A percentile compares a stretch with the other conserved stretches of the same genome.
phyloP scores from a whole-genome alignment of 306 rosid genomes.

The Heteromeles arbutifolia region DNA sequence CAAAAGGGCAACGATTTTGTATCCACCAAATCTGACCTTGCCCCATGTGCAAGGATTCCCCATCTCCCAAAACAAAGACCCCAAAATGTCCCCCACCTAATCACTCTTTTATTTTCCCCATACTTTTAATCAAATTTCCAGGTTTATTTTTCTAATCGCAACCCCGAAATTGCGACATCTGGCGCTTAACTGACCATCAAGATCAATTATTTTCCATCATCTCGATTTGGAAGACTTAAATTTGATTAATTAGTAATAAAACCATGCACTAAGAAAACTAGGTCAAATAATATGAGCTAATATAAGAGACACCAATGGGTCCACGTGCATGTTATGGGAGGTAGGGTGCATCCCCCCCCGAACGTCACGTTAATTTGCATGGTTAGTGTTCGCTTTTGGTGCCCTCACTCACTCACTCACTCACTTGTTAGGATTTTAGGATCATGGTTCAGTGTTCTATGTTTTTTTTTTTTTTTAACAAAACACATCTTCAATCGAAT shows the following conservation, averaged over 20 bases:
- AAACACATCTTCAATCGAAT: constrained; percentile 26
- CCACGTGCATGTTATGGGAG: constrained; percentile 38
- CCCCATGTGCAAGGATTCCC: constrained; percentile 79
- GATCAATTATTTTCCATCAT: constrained; percentile 19
- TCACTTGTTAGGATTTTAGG: constrained; percentile 39
- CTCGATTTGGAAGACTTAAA: not conserved
- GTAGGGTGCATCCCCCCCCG: constrained; percentile 46
- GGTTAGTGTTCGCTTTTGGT: constrained; percentile 6
- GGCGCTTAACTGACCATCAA: constrained; percentile 11
- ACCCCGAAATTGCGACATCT: not conserved
- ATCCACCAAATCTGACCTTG: constrained; percentile 54
- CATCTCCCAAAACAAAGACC: constrained; percentile 35
- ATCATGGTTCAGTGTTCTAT: constrained; percentile 35
- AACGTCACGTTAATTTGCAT: constrained; percentile 10
- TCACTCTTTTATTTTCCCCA: constrained; percentile 12
- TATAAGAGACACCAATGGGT: constrained; percentile 16
- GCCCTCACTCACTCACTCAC: constrained; percentile 18
- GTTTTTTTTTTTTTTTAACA: not conserved
- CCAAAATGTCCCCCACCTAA: constrained; percentile 41
- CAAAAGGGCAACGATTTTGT: constrained; percentile 26
- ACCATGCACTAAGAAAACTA: not conserved
- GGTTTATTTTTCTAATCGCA: not conserved
- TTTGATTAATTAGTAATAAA: not conserved
- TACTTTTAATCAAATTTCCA: constrained; percentile 18
- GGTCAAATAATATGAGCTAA: constrained; percentile 2